Conservation (phyloP, 768 basidiomycete genomes). For the Inosperma sp. region DNA sequence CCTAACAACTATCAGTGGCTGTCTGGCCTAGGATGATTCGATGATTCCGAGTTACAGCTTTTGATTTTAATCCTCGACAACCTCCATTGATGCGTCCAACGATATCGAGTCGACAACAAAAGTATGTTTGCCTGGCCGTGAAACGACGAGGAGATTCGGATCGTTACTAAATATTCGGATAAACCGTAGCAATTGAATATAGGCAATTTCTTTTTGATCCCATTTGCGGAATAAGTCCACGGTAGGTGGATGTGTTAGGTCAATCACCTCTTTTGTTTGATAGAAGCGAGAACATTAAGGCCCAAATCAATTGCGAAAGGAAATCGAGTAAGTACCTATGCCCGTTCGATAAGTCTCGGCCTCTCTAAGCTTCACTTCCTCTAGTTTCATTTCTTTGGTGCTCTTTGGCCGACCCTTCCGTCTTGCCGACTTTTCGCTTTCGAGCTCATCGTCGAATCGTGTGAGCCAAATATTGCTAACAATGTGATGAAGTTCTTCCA, state of each 20-base stretch:
- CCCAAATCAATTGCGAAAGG: constrained; percentile 1
- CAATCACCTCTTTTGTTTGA: constrained; percentile 83
- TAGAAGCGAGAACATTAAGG: constrained; percentile 7
- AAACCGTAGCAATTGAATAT: constrained; percentile 66
- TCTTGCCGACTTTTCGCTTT: constrained; percentile 53
- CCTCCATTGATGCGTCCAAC: neutral
- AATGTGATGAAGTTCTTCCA: constrained; percentile 63
- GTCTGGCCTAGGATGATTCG: no score
- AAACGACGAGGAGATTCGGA: constrained; percentile 44
- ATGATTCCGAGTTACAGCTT: no score
- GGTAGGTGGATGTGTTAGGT: constrained; percentile 68
- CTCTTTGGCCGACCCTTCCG: constrained; percentile 77
- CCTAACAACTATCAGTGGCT: no score
- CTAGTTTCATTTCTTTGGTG: constrained; percentile 57
- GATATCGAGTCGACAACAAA: constrained; percentile 23
- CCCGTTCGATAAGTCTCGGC: constrained; percentile 74
- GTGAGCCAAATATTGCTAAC: constrained; percentile 68
- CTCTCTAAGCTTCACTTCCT: constrained; percentile 67
- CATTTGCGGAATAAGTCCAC: constrained; percentile 70
- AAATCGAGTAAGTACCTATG: constrained; percentile 50
- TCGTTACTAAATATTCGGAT: constrained; percentile 65
- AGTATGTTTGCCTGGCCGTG: constrained; percentile 57
- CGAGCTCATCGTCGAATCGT: constrained; percentile 63
- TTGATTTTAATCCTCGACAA: no score
- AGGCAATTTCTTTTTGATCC: constrained; percentile 74